Evolutionary conservation across 306 rosid genomes (phyloP), one percentile per base, ranked within the genome.

Genomic region (Senna siamea): DNA sequence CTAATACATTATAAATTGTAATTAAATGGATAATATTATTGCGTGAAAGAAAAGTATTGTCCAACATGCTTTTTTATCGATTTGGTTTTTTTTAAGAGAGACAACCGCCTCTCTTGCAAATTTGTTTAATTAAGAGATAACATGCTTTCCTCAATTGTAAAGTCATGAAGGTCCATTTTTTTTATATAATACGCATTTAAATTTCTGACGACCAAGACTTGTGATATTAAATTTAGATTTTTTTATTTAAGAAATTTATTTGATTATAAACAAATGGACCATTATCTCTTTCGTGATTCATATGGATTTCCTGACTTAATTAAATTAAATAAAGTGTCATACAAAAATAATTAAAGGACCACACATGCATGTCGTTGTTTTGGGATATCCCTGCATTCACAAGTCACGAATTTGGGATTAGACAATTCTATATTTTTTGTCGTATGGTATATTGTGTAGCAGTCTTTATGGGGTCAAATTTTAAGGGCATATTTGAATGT

Each of bases 61-160:
- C 48, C 30, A 37, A 37, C 48, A 61, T 61, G 20, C 8, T 61
- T 61, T 35, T n/a, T 61, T 61, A 47, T 37, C 8, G 28, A 61
- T 61, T 61, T 38, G 26, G 2, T 15, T 32, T 2, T 32, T 3
- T 7, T 3, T 0, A 2, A 28, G 40, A 57, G 35, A 57, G 41
- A 18, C 40, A 12, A 57, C 19, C 19, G 9, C 37, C 20, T 30
- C 41, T 9, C 12, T 30, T 5, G 26, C 26, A 61, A 35, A 17
- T n/a, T 17, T 61, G 4, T 35, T 35, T 60, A 35, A 60, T 60
- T 35, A 59, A 14, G 23, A 59, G n/a, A 3, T 38, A 3, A n/a
- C 44, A 15, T 32, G 22, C 22, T 14, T 58, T 58, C 41, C 35
- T 58, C 66, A 2, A 18, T 0, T 58, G 19, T 17, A 9, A 32